Evolutionary conservation across 306 rosid species (phyloP).

Genomic region (Potentilla sterilis): DNA sequence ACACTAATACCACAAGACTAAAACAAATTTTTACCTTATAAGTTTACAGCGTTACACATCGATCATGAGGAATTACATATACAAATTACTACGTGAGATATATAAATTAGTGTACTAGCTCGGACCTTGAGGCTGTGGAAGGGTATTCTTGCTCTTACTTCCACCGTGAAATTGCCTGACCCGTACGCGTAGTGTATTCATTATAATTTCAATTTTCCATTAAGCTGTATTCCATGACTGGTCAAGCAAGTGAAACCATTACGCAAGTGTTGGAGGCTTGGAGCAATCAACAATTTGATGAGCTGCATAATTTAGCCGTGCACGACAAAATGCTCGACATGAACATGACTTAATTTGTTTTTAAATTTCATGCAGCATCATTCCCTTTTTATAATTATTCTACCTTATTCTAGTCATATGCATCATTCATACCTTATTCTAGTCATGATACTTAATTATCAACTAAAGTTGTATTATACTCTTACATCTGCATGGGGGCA

Average conservation of each 20-base stretch:
- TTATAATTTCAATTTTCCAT: no score
- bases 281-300: background rate
- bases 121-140: no score
- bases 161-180: no score
- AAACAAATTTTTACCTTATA: no score
- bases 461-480: background rate
- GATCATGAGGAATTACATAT: no score
- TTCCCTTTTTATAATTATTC: background rate
- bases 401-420: background rate
- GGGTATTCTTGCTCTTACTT: no score
- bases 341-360: background rate
- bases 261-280: background rate
- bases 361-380: background rate
- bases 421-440: background rate
- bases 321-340: slow-evolving; percentile 15
- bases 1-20: no score
- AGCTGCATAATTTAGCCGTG: slow-evolving; percentile 9
- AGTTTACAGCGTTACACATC: no score
- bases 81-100: no score
- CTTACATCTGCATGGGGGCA: background rate
- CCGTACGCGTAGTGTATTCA: no score
- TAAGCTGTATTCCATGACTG: no score
- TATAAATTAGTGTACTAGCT: no score
- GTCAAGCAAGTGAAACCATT: background rate
- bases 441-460: background rate